Evolutionary conservation across 2,329 filamentous ascomycete species (phyloP), one percentile per base, ranked within the genome.

Genomic region (Aspergillus ustus): DNA sequence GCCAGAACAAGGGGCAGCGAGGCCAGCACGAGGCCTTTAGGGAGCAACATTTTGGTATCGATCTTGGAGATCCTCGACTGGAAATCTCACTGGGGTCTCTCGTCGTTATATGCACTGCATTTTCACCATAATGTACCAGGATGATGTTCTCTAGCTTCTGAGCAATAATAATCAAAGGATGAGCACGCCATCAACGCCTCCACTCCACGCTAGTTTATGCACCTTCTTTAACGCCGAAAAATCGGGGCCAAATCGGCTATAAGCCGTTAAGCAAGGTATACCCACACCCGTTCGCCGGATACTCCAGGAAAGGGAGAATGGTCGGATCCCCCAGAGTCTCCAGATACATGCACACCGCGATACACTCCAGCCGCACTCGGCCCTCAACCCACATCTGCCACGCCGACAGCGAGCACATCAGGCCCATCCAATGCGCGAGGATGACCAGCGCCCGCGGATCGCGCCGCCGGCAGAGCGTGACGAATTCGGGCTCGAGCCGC

Each of bases 261-360:
- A 45, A 45, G 43, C 43, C 43, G 8, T 45, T 22, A n/a, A n/a
- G 31, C 31, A 61, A 7, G 8, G 54, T 53, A 67, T 73, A 71
- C 17, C 72, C 72, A 59, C 70, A 73, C 5, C 68, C 63, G 17
- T 55, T 53, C 2, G 70, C 70, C 1, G 73, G 69, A 48, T 69
- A 69, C 6, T 62, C 59, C 25, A 75, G 52, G 22, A 73, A 60
- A 17, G 64, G 57, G 17, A 59, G 57, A 11, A 74, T 61, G 48
- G 62, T 59, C 1, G 65, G 54, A 56, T 73, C 72, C 7, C 60
- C 52, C 22, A 64, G 62, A 22, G 61, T 43, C 45, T 74, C 70
- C 45, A 75, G 49, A 49, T 70, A 74, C 62, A 70, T 72, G 52
- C 73, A 75, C 34, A 75, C 73, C 3, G 72, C 70, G 13, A 65